Conservation (phyloP, 257 asterid species). For the Verbena officinalis region DNA sequence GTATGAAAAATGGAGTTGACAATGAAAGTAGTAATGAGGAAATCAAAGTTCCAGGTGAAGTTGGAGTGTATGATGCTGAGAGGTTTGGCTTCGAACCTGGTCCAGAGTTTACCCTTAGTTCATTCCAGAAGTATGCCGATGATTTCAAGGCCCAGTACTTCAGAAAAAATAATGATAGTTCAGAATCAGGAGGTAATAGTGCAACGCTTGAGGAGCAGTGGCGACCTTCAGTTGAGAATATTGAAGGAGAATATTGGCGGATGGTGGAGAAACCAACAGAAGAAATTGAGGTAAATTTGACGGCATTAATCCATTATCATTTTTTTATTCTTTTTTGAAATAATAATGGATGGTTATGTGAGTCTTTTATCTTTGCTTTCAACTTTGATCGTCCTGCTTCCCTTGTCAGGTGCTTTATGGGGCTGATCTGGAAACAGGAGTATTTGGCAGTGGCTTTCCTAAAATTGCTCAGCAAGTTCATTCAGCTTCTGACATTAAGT, state of each 20-base stretch:
- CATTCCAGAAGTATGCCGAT: constrained; percentile 80
- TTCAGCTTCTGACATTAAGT: constrained; percentile 53
- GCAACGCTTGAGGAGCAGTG: constrained; percentile 46
- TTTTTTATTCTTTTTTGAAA: background rate
- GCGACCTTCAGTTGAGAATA: constrained; percentile 75
- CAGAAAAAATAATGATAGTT: constrained; percentile 36
- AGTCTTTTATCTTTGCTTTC: constrained; percentile 16
- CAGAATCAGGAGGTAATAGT: constrained; percentile 39
- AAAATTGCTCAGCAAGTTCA: constrained; percentile 48
- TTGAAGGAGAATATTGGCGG: constrained; percentile 98
- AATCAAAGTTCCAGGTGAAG: constrained; percentile 43
- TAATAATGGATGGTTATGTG: constrained; percentile 3
- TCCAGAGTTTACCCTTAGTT: constrained; percentile 77
- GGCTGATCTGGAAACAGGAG: constrained; percentile 86
- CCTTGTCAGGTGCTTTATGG: constrained; percentile 73
- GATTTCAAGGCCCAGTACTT: constrained; percentile 86
- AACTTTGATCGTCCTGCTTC: constrained; percentile 1
- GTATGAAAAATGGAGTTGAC: constrained; percentile 56
- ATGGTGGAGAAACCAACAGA: constrained; percentile 93
- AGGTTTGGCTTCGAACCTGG: constrained; percentile 97
- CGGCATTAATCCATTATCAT: constrained; percentile 6
- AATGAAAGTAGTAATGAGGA: constrained; percentile 55
- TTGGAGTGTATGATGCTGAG: constrained; percentile 56
- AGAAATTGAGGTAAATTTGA: constrained; percentile 73
- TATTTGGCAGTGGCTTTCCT: constrained; percentile 89